These are phyloP conservation scores for Aquilaria sinensis DNA, from an alignment of 345 rosid genomes.

Conservation along the genomic window DNA sequence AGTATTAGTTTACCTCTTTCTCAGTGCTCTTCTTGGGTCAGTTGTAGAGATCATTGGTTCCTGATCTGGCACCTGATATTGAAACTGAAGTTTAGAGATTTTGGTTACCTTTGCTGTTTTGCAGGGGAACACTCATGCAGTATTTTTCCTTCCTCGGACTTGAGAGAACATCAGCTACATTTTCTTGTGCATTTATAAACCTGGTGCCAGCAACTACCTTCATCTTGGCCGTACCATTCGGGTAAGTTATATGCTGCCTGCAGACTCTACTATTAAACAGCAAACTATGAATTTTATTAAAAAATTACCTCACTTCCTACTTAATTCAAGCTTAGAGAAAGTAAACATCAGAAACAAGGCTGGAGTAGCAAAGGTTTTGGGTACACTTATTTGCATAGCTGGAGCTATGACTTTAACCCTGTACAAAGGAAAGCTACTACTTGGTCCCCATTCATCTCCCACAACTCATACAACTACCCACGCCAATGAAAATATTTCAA, in stretches of 20 bases:
- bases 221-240: constrained; percentile 39
- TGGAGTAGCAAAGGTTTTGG: constrained; percentile 51
- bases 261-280: neutral
- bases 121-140: constrained; percentile 43
- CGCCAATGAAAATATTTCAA: constrained; percentile 8
- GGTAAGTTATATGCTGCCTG: constrained; percentile 20
- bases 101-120: neutral
- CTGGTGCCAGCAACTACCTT: constrained; percentile 58
- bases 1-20: constrained; percentile 33
- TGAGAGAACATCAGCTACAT: constrained; percentile 51
- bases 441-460: too few relatives aligned
- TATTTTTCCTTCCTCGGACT: constrained; percentile 54
- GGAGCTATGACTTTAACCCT: constrained; percentile 51
- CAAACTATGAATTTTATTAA: neutral
- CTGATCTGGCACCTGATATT: neutral
- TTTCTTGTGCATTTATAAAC: constrained; percentile 49
- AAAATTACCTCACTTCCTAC: neutral
- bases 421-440: constrained; percentile 42
- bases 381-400: constrained; percentile 44
- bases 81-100: neutral
- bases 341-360: constrained; percentile 32
- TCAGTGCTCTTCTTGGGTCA: constrained; percentile 48
- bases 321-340: constrained; percentile 39
- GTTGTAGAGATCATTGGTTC: neutral
- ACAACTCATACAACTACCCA: constrained; percentile 3